Evolutionary conservation across 2,329 filamentous ascomycete species (phyloP).

Genomic region (Magnaporthiopsis rhizophila): DNA sequence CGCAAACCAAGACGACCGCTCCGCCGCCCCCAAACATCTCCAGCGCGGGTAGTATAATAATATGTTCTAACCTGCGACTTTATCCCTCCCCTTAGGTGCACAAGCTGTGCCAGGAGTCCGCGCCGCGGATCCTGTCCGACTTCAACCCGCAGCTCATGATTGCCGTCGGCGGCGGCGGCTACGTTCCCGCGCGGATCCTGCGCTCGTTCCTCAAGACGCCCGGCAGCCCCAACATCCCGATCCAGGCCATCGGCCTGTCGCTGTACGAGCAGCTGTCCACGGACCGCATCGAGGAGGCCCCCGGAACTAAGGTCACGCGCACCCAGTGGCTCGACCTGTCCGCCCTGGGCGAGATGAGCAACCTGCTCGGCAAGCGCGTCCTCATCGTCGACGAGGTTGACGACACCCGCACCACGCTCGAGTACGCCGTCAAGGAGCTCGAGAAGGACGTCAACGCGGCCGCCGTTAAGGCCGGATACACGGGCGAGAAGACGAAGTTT

Average conservation of each 20-base stretch:
- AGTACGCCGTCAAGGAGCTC: slow-evolving; percentile 87
- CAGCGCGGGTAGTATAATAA: too few species aligned
- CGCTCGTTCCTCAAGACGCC: slow-evolving; percentile 93
- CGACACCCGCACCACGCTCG: slow-evolving; percentile 86
- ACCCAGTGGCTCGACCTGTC: slow-evolving; percentile 97
- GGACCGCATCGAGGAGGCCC: slow-evolving; percentile 56
- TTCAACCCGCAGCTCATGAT: slow-evolving; percentile 96
- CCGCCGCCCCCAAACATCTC: not conserved
- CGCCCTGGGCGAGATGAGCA: slow-evolving; percentile 73
- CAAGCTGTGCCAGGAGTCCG: slow-evolving; percentile 88
- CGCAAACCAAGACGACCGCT: not conserved
- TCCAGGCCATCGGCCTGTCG: slow-evolving; percentile 96
- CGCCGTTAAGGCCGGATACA: slow-evolving; percentile 32
- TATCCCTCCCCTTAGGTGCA: slow-evolving; percentile 58
- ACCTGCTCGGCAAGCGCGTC: slow-evolving; percentile 83
- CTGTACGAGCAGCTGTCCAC: slow-evolving; percentile 79
- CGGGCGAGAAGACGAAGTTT: slow-evolving; percentile 71
- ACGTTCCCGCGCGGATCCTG: slow-evolving; percentile 92
- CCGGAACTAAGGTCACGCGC: slow-evolving; percentile 89
- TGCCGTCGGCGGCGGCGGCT: slow-evolving; percentile 94
- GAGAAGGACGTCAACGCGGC: slow-evolving; percentile 89
- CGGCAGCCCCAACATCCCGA: slow-evolving; percentile 87
- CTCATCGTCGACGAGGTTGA: slow-evolving; percentile 94
- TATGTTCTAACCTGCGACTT: not conserved
- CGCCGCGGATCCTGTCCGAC: slow-evolving; percentile 69